Evolutionary conservation across 2,329 filamentous ascomycete species (phyloP).

Genomic region (Clonostachys rosea): DNA sequence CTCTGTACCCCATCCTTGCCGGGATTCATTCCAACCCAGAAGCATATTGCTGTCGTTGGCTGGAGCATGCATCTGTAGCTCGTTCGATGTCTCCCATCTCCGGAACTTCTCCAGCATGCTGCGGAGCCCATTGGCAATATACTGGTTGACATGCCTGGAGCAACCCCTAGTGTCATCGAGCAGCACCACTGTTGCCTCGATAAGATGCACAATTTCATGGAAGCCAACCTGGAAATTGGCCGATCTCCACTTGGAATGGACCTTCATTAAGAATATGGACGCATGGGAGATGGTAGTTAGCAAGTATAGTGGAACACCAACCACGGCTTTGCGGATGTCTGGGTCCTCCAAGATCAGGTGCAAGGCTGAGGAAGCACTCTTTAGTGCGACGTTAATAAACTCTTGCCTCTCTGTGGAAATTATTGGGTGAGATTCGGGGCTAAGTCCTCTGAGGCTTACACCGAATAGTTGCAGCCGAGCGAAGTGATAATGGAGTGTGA

Average conservation of each 20-base stretch:
- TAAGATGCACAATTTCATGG: slow-evolving; percentile 18
- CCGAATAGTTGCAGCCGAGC: slow-evolving; percentile 35
- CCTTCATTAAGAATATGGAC: slow-evolving; percentile 23
- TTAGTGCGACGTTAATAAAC: slow-evolving; percentile 33
- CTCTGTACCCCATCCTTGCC: slow-evolving; percentile 11
- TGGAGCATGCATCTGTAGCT: slow-evolving; percentile 1
- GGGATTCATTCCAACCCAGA: slow-evolving; percentile 2
- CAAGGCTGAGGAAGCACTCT: slow-evolving; percentile 21
- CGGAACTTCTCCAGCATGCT: slow-evolving; percentile 20
- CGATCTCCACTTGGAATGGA: slow-evolving; percentile 20
- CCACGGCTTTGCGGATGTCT: slow-evolving; percentile 20
- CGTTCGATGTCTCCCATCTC: slow-evolving; percentile 6
- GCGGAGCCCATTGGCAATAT: slow-evolving; percentile 17
- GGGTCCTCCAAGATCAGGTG: slow-evolving; percentile 19
- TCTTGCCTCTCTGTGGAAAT: slow-evolving; percentile 37
- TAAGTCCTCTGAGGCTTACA: slow-evolving; percentile 33
- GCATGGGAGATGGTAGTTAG: slow-evolving; percentile 23
- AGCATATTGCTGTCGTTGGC: not conserved
- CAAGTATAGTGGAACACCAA: slow-evolving; percentile 22
- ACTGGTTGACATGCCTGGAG: slow-evolving; percentile 19
- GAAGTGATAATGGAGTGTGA: slow-evolving; percentile 43
- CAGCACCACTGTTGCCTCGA: slow-evolving; percentile 15
- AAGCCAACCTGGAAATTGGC: slow-evolving; percentile 18
- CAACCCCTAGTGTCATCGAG: slow-evolving; percentile 15
- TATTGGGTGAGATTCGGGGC: slow-evolving; percentile 21